A percentile compares a stretch with the other conserved stretches of the same genome.
These are phyloP conservation scores for Syncephalis plumigaleata DNA, from an alignment of 371 early-diverging fungal species.

Conservation along the genomic window DNA sequence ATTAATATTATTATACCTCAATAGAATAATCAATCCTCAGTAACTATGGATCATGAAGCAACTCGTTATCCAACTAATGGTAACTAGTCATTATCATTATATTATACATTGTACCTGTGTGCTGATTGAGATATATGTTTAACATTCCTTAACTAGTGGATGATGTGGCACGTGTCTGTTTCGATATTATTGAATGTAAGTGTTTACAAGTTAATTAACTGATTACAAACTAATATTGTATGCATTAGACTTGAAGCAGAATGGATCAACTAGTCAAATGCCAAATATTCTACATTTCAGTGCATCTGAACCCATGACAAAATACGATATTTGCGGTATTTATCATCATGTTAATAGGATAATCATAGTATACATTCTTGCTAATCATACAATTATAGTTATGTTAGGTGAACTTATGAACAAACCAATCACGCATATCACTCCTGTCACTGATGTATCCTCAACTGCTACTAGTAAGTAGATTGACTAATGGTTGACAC, in stretches of 20 bases:
- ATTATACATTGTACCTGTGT: no score
- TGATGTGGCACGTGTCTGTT: conserved; percentile 46
- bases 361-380: conserved; percentile 1
- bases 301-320: conserved; percentile 41
- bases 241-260: conserved; percentile 11
- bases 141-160: conserved; percentile 16
- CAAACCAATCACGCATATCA: background rate
- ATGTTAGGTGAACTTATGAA: no score
- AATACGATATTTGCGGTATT: conserved; percentile 60
- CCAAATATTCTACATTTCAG: conserved; percentile 52
- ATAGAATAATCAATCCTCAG: conserved; percentile 9
- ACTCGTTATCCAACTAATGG: conserved; percentile 65
- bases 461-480: conserved; percentile 19
- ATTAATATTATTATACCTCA: background rate
- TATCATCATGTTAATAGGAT: conserved; percentile 4
- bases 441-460: conserved; percentile 14
- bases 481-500: background rate
- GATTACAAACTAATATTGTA: no score
- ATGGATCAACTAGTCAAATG: conserved; percentile 17
- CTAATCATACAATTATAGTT: background rate
- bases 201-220: no score
- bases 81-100: conserved; percentile 7
- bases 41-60: conserved; percentile 48
- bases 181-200: conserved; percentile 17
- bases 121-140: background rate